Base-by-base conservation (phyloP, 768 basidiomycete genomes). In the Termitomyces sp. region DNA sequence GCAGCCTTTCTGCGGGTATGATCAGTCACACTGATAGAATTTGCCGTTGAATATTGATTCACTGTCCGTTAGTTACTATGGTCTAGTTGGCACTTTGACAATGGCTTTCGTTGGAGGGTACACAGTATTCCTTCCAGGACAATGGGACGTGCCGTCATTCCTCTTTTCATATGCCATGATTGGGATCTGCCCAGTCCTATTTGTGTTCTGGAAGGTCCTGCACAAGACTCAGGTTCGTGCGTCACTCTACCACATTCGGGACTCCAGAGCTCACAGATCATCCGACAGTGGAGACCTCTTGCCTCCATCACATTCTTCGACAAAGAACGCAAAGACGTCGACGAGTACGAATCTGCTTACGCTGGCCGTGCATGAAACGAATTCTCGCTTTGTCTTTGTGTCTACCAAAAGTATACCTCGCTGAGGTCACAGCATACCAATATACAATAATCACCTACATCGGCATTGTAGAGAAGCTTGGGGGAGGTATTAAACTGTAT, bases 71-170 rank as follows among this genome's bases (percentile, higher is more conserved):
- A 78, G 79, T 12, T 81, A 78, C 56, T 80, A 80, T 54, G 78
- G 72, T 1, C 65, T 80, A 17, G 48, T 56, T 15, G 78, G 76
- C 15, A 79, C 77, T 21, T 59, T 75, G 19, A 66, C 69, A 0
- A 79, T 80, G 78, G 72, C 77, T 17, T 73, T 81, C 50, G 73
- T 80, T 0, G 70, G 76, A 17, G 80, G 79, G 0, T 80, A 78
- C 54, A 73, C 71, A 2, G 78, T 81, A n/a, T 80, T 81, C 60
- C 72, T 81, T 10, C 78, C 78, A 21, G 80, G 78, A 12, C 67
- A 63, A 37, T 81, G 80, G 80, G 69, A 74, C 51, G 60, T 75
- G 10, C 72, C 79, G 6, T 73, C 72, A 5, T 81, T 80, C 68
- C 60, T 80, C 19, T 81, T 80, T 59, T 79, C 77, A 1, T 80